Percentiles rank a stretch among this genome's conserved stretches.
Evolutionary conservation across 2,329 filamentous ascomycete species (phyloP).

Genomic region (Colletotrichum nymphaeae): DNA sequence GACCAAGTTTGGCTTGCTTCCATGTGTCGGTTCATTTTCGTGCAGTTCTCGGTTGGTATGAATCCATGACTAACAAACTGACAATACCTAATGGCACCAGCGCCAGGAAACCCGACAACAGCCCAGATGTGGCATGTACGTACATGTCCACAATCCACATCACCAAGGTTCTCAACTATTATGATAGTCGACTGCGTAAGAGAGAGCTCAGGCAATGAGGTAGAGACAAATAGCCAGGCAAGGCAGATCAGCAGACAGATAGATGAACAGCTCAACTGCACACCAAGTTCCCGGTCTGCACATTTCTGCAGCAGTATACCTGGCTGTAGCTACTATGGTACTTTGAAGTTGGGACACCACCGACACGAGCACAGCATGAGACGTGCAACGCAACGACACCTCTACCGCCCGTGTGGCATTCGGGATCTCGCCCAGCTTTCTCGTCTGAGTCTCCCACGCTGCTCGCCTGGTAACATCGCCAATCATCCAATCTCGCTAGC

Average conservation of each 20-base stretch:
- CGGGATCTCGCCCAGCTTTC: background rate
- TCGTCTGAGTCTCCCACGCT: conserved; percentile 1
- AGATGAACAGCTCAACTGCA: no score
- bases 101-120: background rate
- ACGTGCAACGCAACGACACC: background rate
- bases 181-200: background rate
- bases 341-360: background rate
- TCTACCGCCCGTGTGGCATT: background rate
- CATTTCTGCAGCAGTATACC: background rate
- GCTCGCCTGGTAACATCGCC: conserved; percentile 9
- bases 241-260: background rate
- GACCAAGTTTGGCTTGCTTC: background rate
- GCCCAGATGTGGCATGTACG: background rate
- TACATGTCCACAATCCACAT: background rate
- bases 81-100: background rate
- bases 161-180: background rate
- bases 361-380: conserved; percentile 13
- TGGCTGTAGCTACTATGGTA: background rate
- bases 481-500: conserved; percentile 13
- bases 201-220: background rate
- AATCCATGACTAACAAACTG: background rate
- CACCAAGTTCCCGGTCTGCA: background rate
- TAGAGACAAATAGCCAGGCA: background rate
- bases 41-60: background rate
- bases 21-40: background rate